Evolutionary conservation across 192 early-diverging fungal species (phyloP).

Genomic region (Entophlyctis luteolus): DNA sequence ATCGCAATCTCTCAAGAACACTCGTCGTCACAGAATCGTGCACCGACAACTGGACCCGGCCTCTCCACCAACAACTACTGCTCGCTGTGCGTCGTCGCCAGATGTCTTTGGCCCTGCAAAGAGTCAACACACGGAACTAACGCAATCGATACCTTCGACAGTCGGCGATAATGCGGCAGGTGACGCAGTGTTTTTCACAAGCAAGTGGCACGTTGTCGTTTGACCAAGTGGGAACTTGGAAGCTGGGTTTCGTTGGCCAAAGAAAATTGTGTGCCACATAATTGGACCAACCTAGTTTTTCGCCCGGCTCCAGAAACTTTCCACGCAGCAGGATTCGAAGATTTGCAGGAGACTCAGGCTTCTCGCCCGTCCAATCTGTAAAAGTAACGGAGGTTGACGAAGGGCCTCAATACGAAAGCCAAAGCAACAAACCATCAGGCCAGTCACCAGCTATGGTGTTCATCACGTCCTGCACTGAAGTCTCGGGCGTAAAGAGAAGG

Average conservation of each 20-base stretch:
- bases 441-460: slow-evolving; percentile 27
- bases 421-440: slow-evolving; percentile 29
- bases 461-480: slow-evolving; percentile 32
- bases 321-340: slow-evolving; percentile 40
- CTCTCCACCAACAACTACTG: too few relatives aligned
- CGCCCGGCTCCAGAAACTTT: slow-evolving; percentile 36
- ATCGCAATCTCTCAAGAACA: too few relatives aligned
- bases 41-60: background rate
- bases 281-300: slow-evolving; percentile 27
- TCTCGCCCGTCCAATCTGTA: slow-evolving; percentile 40
- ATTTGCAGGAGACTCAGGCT: slow-evolving; percentile 24
- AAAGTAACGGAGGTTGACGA: too few relatives aligned
- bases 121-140: too few relatives aligned
- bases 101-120: background rate
- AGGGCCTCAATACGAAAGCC: too few relatives aligned
- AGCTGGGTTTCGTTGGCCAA: background rate
- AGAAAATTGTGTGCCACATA: background rate
- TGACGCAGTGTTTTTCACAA: slow-evolving; percentile 29
- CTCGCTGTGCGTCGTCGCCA: background rate
- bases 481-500: slow-evolving; percentile 26
- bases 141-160: too few relatives aligned
- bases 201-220: slow-evolving; percentile 42
- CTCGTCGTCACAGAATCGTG: background rate
- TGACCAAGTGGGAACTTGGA: slow-evolving; percentile 30
- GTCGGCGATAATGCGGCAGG: background rate